These are phyloP conservation scores for Niveomyces coronatus DNA, from an alignment of 2,329 filamentous ascomycete genomes.

Conservation along the genomic window DNA sequence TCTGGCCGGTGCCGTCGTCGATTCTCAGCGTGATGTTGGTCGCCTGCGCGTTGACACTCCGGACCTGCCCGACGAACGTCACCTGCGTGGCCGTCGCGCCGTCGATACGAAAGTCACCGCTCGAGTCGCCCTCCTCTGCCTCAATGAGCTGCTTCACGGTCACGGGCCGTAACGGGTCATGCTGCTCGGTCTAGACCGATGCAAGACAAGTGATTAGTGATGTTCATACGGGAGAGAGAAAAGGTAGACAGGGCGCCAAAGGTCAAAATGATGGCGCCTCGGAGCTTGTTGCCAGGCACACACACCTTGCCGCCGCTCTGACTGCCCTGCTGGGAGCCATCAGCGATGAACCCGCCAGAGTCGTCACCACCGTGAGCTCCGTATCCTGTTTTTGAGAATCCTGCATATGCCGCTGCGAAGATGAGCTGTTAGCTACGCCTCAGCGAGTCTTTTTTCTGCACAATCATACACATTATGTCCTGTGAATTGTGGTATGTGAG, in stretches of 20 bases:
- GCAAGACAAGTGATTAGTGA: no score
- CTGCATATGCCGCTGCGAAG: slow-evolving; percentile 36
- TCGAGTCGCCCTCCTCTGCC: slow-evolving; percentile 62
- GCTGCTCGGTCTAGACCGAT: slow-evolving; percentile 51
- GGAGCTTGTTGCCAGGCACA: no score
- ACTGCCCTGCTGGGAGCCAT: slow-evolving; percentile 50
- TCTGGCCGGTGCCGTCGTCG: slow-evolving; percentile 86
- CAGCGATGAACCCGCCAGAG: slow-evolving; percentile 51
- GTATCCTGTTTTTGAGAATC: slow-evolving; percentile 36
- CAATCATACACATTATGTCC: slow-evolving; percentile 24
- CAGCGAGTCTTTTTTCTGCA: neutral
- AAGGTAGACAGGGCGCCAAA: no score
- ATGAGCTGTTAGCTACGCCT: slow-evolving; percentile 6
- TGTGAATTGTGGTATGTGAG: slow-evolving; percentile 12
- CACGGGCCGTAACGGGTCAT: slow-evolving; percentile 83
- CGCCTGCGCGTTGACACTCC: slow-evolving; percentile 71
- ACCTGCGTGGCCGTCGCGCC: slow-evolving; percentile 58
- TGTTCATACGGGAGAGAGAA: no score
- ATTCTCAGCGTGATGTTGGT: slow-evolving; percentile 89
- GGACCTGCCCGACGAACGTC: slow-evolving; percentile 84
- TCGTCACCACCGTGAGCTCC: slow-evolving; percentile 48
- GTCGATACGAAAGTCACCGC: slow-evolving; percentile 75
- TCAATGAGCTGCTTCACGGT: slow-evolving; percentile 93
- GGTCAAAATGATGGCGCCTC: no score
- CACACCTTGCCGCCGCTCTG: slow-evolving; percentile 38